Evolutionary conservation across 225 moss, liverwort and hornwort genomes (phyloP).

Genomic region (Marchantia polymorpha): DNA sequence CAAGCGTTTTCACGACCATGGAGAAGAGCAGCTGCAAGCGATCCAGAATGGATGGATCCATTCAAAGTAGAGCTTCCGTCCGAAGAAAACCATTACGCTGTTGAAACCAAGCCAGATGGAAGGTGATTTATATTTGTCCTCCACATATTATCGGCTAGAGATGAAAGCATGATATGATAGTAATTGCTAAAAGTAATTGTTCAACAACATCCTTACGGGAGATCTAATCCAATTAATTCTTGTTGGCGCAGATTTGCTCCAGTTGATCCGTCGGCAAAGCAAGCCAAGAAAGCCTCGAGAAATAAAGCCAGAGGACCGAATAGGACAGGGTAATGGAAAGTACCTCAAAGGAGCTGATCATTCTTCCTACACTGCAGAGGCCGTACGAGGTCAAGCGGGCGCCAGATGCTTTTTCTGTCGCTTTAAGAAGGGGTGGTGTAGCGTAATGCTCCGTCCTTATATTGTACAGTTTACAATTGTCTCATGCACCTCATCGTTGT

Average conservation of each 20-base stretch:
- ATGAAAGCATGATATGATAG: background rate
- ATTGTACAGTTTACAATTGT: background rate
- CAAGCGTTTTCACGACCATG: conserved; percentile 52
- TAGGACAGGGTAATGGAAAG: background rate
- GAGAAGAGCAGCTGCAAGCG: conserved; percentile 48
- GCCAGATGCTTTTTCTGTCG: background rate
- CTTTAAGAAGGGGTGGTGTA: background rate
- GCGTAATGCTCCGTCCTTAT: background rate
- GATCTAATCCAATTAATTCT: background rate
- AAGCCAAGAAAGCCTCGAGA: background rate
- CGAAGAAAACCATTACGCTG: background rate
- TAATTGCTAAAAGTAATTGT: too few species aligned
- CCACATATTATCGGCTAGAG: background rate
- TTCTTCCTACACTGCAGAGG: background rate
- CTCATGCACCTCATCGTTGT: background rate
- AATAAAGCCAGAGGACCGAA: background rate
- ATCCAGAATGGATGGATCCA: conserved; percentile 61
- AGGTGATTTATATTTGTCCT: conserved; percentile 8
- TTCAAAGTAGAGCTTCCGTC: conserved; percentile 5
- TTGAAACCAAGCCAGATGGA: background rate
- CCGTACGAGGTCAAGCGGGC: background rate
- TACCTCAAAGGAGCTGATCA: background rate
- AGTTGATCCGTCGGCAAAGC: background rate
- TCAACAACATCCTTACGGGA: background rate
- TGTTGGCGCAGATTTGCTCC: background rate